Conservation (phyloP, 2,329 filamentous ascomycete genomes). For the Decorospora gaudefroyi region DNA sequence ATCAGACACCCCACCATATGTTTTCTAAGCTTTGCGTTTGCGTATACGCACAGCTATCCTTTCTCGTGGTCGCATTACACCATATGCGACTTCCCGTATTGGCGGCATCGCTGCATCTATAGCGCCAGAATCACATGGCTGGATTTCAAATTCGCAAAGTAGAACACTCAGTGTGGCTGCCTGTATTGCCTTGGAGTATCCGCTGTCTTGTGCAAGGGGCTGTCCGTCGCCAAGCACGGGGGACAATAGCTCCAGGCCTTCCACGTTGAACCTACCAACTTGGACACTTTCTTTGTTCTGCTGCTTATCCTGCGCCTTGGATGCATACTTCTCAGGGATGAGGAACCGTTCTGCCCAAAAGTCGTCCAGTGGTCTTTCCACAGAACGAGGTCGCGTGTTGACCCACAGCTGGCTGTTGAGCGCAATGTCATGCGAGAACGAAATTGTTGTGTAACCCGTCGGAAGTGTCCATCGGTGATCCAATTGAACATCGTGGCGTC, state of each 20-base stretch:
- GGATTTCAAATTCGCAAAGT: conserved; percentile 33
- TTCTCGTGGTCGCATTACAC: conserved; percentile 26
- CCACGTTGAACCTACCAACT: conserved; percentile 19
- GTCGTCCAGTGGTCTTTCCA: conserved; percentile 28
- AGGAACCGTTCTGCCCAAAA: conserved; percentile 40
- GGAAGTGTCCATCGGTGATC: conserved; percentile 30
- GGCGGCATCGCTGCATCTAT: conserved; percentile 26
- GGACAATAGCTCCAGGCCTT: conserved; percentile 22
- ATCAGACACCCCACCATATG: too few species aligned
- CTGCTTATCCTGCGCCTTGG: neutral
- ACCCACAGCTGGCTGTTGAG: conserved; percentile 33
- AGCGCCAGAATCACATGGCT: conserved; percentile 30
- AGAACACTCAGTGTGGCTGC: conserved; percentile 31
- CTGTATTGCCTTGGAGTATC: conserved; percentile 26
- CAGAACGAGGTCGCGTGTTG: conserved; percentile 19
- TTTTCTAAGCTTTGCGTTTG: conserved; percentile 24
- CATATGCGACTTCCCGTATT: conserved; percentile 24
- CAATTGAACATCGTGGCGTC: conserved; percentile 20
- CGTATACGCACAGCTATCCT: conserved; percentile 32
- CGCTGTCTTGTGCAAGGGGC: conserved; percentile 14
- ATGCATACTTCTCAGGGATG: conserved; percentile 6
- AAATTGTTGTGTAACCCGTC: conserved; percentile 18
- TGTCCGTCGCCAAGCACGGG: conserved; percentile 12
- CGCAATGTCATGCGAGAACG: conserved; percentile 33
- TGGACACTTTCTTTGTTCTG: conserved; percentile 3